A percentile compares a stretch with the other conserved stretches of the same genome.
phyloP scores from a whole-genome alignment of 176 grass and related monocot genomes.

The Alopecurus myosuroides region DNA sequence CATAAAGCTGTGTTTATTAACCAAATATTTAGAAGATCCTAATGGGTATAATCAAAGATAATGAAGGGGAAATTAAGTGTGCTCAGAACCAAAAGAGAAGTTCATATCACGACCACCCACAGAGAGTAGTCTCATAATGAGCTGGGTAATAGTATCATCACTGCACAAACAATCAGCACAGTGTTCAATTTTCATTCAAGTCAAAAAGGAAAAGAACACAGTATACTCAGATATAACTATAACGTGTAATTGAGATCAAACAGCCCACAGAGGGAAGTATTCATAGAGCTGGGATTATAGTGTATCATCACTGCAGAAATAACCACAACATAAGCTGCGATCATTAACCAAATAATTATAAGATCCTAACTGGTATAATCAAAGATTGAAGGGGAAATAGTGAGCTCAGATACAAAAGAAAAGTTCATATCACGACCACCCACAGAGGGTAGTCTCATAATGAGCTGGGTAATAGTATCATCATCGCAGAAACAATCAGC shows the following conservation, averaged over 20 bases:
- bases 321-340: background rate
- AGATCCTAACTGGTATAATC: too few relatives aligned
- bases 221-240: conserved; percentile 40
- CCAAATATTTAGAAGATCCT: background rate
- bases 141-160: conserved; percentile 63
- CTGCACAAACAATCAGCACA: background rate
- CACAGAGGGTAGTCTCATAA: conserved; percentile 81
- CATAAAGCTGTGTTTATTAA: background rate
- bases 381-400: background rate
- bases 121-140: conserved; percentile 85
- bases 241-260: conserved; percentile 32
- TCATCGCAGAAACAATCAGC: background rate
- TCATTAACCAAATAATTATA: background rate
- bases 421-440: conserved; percentile 46
- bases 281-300: conserved; percentile 73
- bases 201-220: background rate
- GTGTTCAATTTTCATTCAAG: too few relatives aligned
- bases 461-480: conserved; percentile 74
- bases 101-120: conserved; percentile 54
- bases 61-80: background rate
- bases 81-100: conserved; percentile 57
- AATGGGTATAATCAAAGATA: background rate
- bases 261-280: conserved; percentile 58
- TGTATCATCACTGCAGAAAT: conserved; percentile 30
- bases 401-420: conserved; percentile 56